phyloP scores from a whole-genome alignment of 192 early-diverging fungal genomes.

The Coemansia sp. region DNA sequence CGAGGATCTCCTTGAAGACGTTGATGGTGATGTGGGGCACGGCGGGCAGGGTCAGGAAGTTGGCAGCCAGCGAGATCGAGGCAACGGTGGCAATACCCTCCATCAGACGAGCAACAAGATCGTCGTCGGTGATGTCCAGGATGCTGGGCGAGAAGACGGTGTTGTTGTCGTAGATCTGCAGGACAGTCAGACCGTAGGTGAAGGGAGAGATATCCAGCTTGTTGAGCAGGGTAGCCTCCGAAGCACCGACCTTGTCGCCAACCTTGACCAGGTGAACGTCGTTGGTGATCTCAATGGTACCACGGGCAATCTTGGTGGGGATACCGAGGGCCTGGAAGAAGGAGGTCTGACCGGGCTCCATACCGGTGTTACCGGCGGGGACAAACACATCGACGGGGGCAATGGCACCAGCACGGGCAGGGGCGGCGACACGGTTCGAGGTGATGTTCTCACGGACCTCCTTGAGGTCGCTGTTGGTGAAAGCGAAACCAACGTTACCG shows the following conservation, averaged over 20 bases:
- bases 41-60: conserved; percentile 78
- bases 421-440: conserved; percentile 93
- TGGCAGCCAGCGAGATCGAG: conserved; percentile 74
- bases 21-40: conserved; percentile 96
- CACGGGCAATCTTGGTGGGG: conserved; percentile 99
- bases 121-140: conserved; percentile 83
- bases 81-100: conserved; percentile 70
- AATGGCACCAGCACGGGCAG: conserved; percentile 91
- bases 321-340: conserved; percentile 99
- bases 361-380: conserved; percentile 98
- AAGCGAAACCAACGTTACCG: conserved; percentile 99
- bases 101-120: conserved; percentile 64
- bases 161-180: conserved; percentile 91
- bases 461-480: conserved; percentile 98
- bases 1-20: conserved; percentile 96
- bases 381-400: conserved; percentile 92
- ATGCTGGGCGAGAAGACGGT: conserved; percentile 82
- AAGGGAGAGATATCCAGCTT: conserved; percentile 99
- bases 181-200: conserved; percentile 96
- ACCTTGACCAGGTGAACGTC: conserved; percentile 90
- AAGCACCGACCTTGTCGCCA: conserved; percentile 93
- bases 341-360: conserved; percentile 99
- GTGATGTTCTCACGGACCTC: conserved; percentile 85
- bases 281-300: conserved; percentile 99
- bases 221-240: conserved; percentile 97